phyloP scores from a whole-genome alignment of 2,329 filamentous ascomycete genomes.

The Boeremia exigua region DNA sequence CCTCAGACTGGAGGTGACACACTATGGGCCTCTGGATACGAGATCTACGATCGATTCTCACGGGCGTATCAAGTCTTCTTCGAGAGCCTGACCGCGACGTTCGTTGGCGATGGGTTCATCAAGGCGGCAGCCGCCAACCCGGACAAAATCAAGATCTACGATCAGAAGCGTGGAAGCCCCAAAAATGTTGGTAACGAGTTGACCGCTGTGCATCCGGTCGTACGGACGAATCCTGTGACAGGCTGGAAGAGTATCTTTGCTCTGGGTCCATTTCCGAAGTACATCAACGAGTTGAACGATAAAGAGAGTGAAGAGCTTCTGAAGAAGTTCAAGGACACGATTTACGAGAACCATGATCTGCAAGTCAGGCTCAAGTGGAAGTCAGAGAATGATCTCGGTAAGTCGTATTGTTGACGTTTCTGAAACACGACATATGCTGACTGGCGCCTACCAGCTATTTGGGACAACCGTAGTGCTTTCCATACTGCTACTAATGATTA shows the following conservation, averaged over 20 bases:
- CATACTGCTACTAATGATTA: slow-evolving; percentile 33
- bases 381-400: slow-evolving; percentile 24
- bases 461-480: slow-evolving; percentile 46
- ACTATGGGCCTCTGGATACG: slow-evolving; percentile 53
- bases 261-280: slow-evolving; percentile 29
- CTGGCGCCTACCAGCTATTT: slow-evolving; percentile 40
- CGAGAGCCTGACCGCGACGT: slow-evolving; percentile 34
- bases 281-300: slow-evolving; percentile 47
- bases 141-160: slow-evolving; percentile 18
- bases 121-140: slow-evolving; percentile 18
- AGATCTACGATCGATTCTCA: slow-evolving; percentile 43
- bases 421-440: neutral
- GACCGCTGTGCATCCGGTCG: slow-evolving; percentile 34
- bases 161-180: slow-evolving; percentile 29
- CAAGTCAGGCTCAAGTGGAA: slow-evolving; percentile 51
- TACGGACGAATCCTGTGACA: slow-evolving; percentile 42
- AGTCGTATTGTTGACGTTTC: neutral
- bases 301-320: slow-evolving; percentile 36
- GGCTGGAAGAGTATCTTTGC: slow-evolving; percentile 46
- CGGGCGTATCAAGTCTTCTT: slow-evolving; percentile 30
- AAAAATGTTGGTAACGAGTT: slow-evolving; percentile 31
- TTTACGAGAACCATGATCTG: slow-evolving; percentile 50
- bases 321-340: slow-evolving; percentile 13
- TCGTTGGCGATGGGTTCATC: slow-evolving; percentile 28
- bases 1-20: slow-evolving; percentile 47